phyloP scores from a whole-genome alignment of 257 asterid species.

The Solanum rostratum region DNA sequence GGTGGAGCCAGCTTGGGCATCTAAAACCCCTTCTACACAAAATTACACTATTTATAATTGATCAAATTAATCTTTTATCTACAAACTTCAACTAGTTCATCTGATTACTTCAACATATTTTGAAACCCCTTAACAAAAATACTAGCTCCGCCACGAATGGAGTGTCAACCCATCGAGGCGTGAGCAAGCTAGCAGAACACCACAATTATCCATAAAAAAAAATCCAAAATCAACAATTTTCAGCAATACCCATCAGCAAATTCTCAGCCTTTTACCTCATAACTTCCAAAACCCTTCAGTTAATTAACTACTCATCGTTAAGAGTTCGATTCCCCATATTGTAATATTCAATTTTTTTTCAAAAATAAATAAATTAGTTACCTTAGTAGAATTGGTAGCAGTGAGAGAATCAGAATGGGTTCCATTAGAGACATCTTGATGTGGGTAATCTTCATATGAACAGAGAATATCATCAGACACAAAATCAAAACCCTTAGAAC shows the following conservation, averaged over 20 bases:
- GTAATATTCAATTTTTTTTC: neutral
- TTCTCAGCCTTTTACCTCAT: no score
- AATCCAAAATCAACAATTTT: neutral
- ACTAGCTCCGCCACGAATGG: no score
- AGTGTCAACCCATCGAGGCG: no score
- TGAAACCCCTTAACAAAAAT: no score
- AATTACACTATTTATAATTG: no score
- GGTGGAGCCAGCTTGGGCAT: no score
- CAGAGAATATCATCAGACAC: conserved; percentile 78
- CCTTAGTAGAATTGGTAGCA: conserved; percentile 30
- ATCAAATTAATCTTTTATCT: no score
- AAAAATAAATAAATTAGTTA: neutral
- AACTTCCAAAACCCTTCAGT: no score
- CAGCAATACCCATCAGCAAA: neutral
- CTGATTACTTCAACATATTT: no score
- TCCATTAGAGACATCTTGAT: conserved; percentile 54
- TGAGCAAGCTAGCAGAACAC: neutral
- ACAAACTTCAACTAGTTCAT: no score
- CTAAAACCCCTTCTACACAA: no score
- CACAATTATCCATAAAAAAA: neutral
- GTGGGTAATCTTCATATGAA: conserved; percentile 62
- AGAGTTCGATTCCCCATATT: neutral
- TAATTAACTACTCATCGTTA: no score
- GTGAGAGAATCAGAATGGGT: conserved; percentile 46
- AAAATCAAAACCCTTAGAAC: conserved; percentile 59